Conservation (phyloP, 805 yeast genomes). For the Schizosaccharomyces japonicus region DNA sequence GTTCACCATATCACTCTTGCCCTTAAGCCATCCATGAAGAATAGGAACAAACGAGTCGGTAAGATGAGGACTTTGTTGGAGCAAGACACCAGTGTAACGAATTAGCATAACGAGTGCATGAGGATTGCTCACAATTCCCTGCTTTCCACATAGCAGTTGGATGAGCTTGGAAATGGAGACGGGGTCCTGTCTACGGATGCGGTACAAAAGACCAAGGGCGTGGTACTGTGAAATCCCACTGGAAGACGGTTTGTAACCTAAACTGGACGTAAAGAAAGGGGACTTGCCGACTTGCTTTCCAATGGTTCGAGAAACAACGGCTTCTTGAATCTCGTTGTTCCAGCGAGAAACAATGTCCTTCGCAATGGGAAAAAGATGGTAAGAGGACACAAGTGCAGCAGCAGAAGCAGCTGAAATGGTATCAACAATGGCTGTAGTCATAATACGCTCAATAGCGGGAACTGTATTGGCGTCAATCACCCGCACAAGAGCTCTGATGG, state of each 20-base stretch:
- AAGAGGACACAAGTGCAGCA: constrained; percentile 82
- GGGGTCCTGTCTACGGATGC: constrained; percentile 69
- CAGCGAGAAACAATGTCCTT: constrained; percentile 82
- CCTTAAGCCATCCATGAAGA: background rate
- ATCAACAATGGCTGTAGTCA: constrained; percentile 83
- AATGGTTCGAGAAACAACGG: constrained; percentile 39
- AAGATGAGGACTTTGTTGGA: constrained; percentile 35
- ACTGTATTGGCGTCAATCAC: constrained; percentile 67
- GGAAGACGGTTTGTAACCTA: constrained; percentile 9
- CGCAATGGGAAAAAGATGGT: constrained; percentile 64
- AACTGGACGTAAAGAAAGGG: constrained; percentile 15
- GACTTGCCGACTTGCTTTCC: constrained; percentile 14
- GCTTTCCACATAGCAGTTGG: constrained; percentile 32
- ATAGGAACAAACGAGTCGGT: background rate
- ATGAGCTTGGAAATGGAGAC: constrained; percentile 84
- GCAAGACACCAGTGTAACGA: constrained; percentile 50
- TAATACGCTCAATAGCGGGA: constrained; percentile 73
- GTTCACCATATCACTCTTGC: constrained; percentile 45
- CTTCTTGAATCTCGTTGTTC: constrained; percentile 82
- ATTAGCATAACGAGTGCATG: constrained; percentile 69
- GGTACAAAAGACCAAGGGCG: constrained; percentile 75
- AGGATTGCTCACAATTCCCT: constrained; percentile 42
- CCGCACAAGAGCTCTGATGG: constrained; percentile 72
- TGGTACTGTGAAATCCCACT: constrained; percentile 59
- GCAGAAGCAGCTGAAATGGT: constrained; percentile 67